Evolutionary conservation across 2,329 filamentous ascomycete species (phyloP), one percentile per base, ranked within the genome.

Genomic region (Parafenestella ontariensis): DNA sequence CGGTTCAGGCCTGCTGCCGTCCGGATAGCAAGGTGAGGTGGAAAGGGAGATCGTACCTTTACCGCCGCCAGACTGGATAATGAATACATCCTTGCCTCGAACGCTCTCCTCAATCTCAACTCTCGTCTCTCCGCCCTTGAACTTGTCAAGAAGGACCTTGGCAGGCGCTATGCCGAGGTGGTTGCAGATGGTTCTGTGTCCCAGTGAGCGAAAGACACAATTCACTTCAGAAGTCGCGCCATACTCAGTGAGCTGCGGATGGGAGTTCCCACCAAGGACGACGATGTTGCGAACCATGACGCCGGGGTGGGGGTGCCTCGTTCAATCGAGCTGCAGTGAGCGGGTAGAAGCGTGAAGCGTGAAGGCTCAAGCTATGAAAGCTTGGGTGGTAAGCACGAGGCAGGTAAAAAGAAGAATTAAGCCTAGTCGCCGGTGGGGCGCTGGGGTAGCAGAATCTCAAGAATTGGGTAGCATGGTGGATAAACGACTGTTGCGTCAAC

Each of bases 21-120:
- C 20, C 11, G 34, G 15, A 37, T 17, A 18, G 11, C 7, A 13
- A 31, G 3, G 31, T 34, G 31, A 23, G 20, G 18, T 3, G 10
- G 31, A 29, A 5, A 18, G 41, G 13, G 31, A 2, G 10, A 21
- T 49, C 56, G 47, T 65, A 69, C 66, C 66, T 69, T 90, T 90
- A 61, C 92, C 92, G 66, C 91, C 91, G 66, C 92, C 92, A 37
- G 92, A 95, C 78, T 98, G 94, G 70, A 99, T 92, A 74, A 98
- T 97, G 81, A 96, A 99, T 75, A 72, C 95, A 86, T 99, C 95
- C 77, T 99, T 99, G 67, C 91, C 95, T 68, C 95, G 90, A 46
- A 99, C 95, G 13, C 92, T 96, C 78, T 99, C 95, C 76, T 93
- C 86, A 71, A 99, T 96, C 78, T 98, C 95, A 60, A 96, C 94